Evolutionary conservation across 1,284 basidiomycete genomes (phyloP), one percentile per base, ranked within the genome.

Genomic region (Erythrobasidium hasegawianum): DNA sequence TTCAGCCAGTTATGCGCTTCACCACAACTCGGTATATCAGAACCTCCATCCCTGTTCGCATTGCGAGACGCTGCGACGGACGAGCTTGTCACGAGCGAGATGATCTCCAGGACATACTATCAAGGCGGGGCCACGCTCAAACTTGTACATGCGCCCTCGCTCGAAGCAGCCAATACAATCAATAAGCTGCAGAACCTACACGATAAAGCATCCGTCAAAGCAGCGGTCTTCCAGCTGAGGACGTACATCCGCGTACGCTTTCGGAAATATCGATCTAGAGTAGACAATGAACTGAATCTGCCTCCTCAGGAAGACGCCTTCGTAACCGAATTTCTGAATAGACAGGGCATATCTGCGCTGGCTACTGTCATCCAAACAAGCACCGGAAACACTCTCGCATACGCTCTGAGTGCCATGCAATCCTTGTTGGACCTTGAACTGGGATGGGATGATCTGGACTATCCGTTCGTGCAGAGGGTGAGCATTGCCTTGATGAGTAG

Each of bases 221-320:
- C 57, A 16, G 62, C 68, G 4, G 61, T 68, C 2, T 72, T 72
- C 41, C 62, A 56, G 18, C 43, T 71, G 40, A 68, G 64, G 45
- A 59, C 55, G 41, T 68, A 59, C 41, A 45, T 71, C 20, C 64
- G 57, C 22, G 70, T 71, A 39, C n/a, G 59, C 49, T 14, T n/a
- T 22, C 20, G 22, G 20, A 24, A 26, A n/a, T 24, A 13, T 14
- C 45, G 2, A 7, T 13, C 59, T 16, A 9, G 24, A 61, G n/a
- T 16, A 52, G 11, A 82, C 79, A 40, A 76, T 89, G 55, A 85
- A 83, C 70, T 78, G 88, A 71, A 85, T 88, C 78, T 90, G 1
- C 90, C 88, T 72, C 87, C 87, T 7, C 80, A 93, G 84, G 95
- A 97, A 80, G 86, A 89, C 69, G 86, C 88, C 72, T 98, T 97